These are phyloP conservation scores for Acanthochlamys bracteata DNA, from an alignment of 106 monocot species.

Conservation along the genomic window DNA sequence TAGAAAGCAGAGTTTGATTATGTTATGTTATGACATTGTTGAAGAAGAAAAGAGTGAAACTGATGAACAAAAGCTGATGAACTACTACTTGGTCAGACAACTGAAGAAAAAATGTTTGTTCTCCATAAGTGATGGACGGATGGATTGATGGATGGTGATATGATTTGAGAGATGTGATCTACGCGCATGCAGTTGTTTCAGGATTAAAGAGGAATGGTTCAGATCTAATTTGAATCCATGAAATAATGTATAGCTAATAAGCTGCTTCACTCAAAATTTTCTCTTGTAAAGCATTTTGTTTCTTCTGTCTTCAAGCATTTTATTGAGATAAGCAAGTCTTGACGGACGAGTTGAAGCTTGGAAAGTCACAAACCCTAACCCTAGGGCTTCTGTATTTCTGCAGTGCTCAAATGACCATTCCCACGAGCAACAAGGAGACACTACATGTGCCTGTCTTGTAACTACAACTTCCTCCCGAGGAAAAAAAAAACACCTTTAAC, in stretches of 20 bases:
- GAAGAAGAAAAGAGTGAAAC: not conserved
- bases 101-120: not conserved
- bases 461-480: not conserved
- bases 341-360: too few relatives aligned
- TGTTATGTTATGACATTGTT: not conserved
- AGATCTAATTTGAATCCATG: too few relatives aligned
- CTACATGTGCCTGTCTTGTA: constrained; percentile 1
- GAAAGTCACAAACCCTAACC: constrained; percentile 2
- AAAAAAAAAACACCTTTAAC: not conserved
- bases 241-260: not conserved
- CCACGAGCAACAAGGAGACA: constrained; percentile 1
- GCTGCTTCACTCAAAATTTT: not conserved
- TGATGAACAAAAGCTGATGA: not conserved
- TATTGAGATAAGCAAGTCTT: too few relatives aligned
- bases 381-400: not conserved
- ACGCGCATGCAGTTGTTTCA: too few relatives aligned
- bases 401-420: constrained; percentile 1
- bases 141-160: too few relatives aligned
- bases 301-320: not conserved
- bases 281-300: not conserved
- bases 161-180: too few relatives aligned
- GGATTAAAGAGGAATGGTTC: too few relatives aligned
- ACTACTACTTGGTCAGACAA: not conserved
- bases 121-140: not conserved
- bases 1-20: not conserved